Base-by-base conservation (phyloP, 345 rosid genomes). In the Odontarrhena argentea region DNA sequence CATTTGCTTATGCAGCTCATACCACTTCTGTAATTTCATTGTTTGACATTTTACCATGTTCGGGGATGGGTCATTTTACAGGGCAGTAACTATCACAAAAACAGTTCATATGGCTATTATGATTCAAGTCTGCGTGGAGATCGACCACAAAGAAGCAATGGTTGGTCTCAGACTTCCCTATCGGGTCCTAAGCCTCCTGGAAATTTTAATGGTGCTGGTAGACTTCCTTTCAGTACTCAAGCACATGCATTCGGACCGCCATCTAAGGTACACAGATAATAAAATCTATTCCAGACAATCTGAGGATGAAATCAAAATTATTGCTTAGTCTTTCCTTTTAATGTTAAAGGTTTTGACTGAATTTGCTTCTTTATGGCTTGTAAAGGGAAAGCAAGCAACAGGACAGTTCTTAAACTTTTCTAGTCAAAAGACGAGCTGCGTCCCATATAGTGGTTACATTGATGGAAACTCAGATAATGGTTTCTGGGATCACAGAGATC, bases 1-100 rank as follows among this genome's bases (percentile, higher is more conserved):
- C 57, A 18, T 14, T 66, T 42, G 35, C 37, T 60, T 63, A 50
- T 48, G 13, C 10, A 7, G 10, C 63, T 11, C 41, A 38, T 24
- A 11, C 46, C 12, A 51, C 50, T 63, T 3, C 34, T 49, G 14
- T 64, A 10, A 26, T 70, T 60, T 41, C 25, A 56, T 15, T 30
- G 52, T 74, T 14, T 70, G 46, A 71, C 57, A 15, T 25, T 69
- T 37, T 26, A 15, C 4, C 32, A 69, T 51, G 60, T 50, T 50
- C 40, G 65, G 37, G 24, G 65, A 63, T 6, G 51, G 10, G 30
- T 53, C 60, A 26, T 12, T 7, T 7, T 25, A 35, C 77, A 88
- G 89, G 84, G 73, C 50, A 22, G 74, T 70, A 81, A 78, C 55
- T 50, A 81, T 18, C 82, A 83, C 32, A 79, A 74, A 74, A 84